Evolutionary conservation across 2,329 filamentous ascomycete genomes (phyloP), one percentile per base, ranked within the genome.

Genomic region (Pestalotiopsis sp.): DNA sequence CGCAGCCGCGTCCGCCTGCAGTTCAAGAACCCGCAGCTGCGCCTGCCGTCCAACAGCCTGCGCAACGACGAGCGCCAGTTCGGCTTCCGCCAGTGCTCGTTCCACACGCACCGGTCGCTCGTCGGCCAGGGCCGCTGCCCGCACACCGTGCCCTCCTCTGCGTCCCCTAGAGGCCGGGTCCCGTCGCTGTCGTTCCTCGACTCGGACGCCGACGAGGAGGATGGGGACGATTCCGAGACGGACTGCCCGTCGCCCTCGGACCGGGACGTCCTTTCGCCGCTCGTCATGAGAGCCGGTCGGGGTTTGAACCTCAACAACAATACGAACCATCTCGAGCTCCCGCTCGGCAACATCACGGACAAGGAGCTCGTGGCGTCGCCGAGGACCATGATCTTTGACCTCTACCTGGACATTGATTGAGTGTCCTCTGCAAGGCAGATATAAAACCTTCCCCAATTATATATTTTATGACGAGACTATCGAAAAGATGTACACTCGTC

Each of bases 21-120:
- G 71, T 81, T 86, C 78, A 89, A 89, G 81, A 89, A 89, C 78
- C 87, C 87, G 14, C 86, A 88, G 77, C 83, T 89, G 24, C 82
- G 87, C 69, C 83, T 89, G 65, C 84, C 85, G 14, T 84, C 83
- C 70, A 89, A 89, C 78, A 79, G 80, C 66, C 79, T 89, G 24
- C 81, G 83, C 69, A 87, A 83, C 76, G 86, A 87, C 59, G 84
- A 88, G 78, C 84, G 86, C 44, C 80, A 84, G 64, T 88, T 88
- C 72, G 87, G 86, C n/a, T 89, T 88, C 75, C 81, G 87, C 26
- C 85, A 87, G 75, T 89, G 87, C 75, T 87, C 86, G 13, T 89
- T 89, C 72, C 87, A 89, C 75, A 87, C 84, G 48, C 87, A 89
- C 72, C 81, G 87, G 22, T 82, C 84, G 4, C 77, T 80, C 7